Evolutionary conservation across 768 basidiomycete genomes (phyloP), one percentile per base, ranked within the genome.

Genomic region (Leucocoprinus birnbaumii): DNA sequence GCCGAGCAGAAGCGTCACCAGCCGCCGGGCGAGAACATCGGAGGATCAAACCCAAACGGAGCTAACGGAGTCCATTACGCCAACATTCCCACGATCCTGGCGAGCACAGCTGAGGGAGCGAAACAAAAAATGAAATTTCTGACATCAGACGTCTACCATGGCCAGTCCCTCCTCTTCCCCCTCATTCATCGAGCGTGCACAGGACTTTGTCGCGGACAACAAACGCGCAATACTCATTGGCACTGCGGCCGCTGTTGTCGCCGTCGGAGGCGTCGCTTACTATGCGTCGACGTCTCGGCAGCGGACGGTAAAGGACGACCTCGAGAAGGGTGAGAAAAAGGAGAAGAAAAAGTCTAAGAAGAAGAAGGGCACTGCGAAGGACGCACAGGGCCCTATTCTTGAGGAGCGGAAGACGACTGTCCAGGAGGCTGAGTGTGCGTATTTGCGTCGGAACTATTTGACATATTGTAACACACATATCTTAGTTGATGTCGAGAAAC

Each of bases 251-350:
- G 88, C 85, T 16, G 78, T 81, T 35, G 70, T 86, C 60, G 89
- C 86, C 40, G 83, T 83, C 25, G 86, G 87, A 44, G 88, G 87
- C 25, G 85, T 82, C 35, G 89, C 85, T 26, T 94, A 91, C 68
- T 88, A 87, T 71, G 83, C 82, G 37, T 81, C 85, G 14, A 75
- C 82, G 48, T 82, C 86, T 21, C 72, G 67, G 63, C 60, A 64
- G 62, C 60, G 65, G 64, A 59, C 65, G 45, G 58, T 65, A 41
- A 55, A 53, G 22, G 62, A 60, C n/a, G 76, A 75, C 63, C 63
- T 65, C 51, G 76, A 80, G 65, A 83, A 81, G 64, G 73, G 65
- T 26, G 68, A 68, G 42, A 60, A 63, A 47, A 83, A 80, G 64
- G 73, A 65, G 56, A 73, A 72, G 61, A 73, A 74, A 66, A 84